Conservation (phyloP, 352 stramenopile genomes). For the Globisporangium heterothallicum region DNA sequence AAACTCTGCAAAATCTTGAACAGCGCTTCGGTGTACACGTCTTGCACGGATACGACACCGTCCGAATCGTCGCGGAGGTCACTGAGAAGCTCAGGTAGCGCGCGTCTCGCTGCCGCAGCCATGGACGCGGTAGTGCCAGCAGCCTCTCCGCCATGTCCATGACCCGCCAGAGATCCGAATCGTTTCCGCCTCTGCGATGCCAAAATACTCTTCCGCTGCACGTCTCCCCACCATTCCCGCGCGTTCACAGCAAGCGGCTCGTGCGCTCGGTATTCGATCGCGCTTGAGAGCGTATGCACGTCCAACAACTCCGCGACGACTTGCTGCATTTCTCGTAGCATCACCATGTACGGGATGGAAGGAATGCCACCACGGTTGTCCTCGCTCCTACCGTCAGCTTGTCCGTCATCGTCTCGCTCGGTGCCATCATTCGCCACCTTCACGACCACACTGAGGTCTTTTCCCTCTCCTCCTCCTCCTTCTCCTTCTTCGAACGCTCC, state of each 20-base stretch:
- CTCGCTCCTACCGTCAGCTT: background rate
- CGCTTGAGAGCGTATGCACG: slow-evolving; percentile 32
- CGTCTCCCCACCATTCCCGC: slow-evolving; percentile 36
- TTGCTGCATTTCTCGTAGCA: slow-evolving; percentile 22
- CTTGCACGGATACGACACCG: background rate
- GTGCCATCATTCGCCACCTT: too few relatives aligned
- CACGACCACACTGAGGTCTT: background rate
- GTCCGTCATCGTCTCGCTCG: background rate
- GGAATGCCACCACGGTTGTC: background rate
- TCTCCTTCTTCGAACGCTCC: background rate
- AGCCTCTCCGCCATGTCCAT: background rate
- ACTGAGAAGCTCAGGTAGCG: background rate
- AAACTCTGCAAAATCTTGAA: slow-evolving; percentile 14
- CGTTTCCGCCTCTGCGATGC: slow-evolving; percentile 2
- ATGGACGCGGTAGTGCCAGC: background rate
- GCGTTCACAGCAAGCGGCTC: slow-evolving; percentile 28
- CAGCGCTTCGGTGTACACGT: slow-evolving; percentile 15
- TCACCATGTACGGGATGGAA: slow-evolving; percentile 19
- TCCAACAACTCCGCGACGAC: slow-evolving; percentile 27
- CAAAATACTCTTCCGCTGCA: slow-evolving; percentile 25
- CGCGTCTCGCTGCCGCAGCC: slow-evolving; percentile 1
- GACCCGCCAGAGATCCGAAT: background rate
- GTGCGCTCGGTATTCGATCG: slow-evolving; percentile 26
- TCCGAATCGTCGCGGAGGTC: background rate
- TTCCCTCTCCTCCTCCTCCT: background rate